Conservation (phyloP, 768 basidiomycete genomes). For the Xerocomus spinulosus region DNA sequence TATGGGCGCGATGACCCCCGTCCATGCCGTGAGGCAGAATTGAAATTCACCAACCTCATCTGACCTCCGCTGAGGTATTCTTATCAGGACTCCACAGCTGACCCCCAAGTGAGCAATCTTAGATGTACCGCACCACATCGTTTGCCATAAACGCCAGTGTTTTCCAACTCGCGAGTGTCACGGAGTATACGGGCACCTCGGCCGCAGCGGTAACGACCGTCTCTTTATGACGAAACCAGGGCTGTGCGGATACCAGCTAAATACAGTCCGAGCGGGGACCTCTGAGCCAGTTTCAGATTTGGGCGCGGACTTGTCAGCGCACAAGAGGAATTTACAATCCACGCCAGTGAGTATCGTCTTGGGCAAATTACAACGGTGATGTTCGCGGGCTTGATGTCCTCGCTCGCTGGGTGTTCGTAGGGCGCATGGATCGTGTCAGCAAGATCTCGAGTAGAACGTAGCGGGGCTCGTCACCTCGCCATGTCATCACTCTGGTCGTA, state of each 20-base stretch:
- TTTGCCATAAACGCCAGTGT: slow-evolving; percentile 25
- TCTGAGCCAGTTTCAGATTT: slow-evolving; percentile 21
- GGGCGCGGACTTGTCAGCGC: slow-evolving; percentile 37
- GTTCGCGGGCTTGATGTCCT: slow-evolving; percentile 35
- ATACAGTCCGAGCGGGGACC: slow-evolving; percentile 29
- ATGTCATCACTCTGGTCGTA: too few relatives aligned
- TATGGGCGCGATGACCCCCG: slow-evolving; percentile 6
- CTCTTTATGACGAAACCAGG: slow-evolving; percentile 36
- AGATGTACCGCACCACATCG: slow-evolving; percentile 44
- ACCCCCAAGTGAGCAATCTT: slow-evolving; percentile 38
- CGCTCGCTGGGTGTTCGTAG: slow-evolving; percentile 46
- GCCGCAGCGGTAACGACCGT: slow-evolving; percentile 38
- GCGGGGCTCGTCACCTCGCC: too few relatives aligned
- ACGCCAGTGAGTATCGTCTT: slow-evolving; percentile 42
- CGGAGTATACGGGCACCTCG: slow-evolving; percentile 34
- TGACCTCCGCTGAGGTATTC: slow-evolving; percentile 45
- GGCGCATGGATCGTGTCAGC: slow-evolving; percentile 35
- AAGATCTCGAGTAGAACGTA: too few relatives aligned
- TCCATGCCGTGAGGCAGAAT: background rate
- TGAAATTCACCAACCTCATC: slow-evolving; percentile 36
- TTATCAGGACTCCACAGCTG: slow-evolving; percentile 45
- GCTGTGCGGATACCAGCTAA: slow-evolving; percentile 33
- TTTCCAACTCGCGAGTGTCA: slow-evolving; percentile 31
- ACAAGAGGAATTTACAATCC: slow-evolving; percentile 40
- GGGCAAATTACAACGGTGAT: slow-evolving; percentile 40